A percentile compares a stretch with the other conserved stretches of the same genome.
Conservation (phyloP, 2,329 filamentous ascomycete species). For the Diaporthe sp. region DNA sequence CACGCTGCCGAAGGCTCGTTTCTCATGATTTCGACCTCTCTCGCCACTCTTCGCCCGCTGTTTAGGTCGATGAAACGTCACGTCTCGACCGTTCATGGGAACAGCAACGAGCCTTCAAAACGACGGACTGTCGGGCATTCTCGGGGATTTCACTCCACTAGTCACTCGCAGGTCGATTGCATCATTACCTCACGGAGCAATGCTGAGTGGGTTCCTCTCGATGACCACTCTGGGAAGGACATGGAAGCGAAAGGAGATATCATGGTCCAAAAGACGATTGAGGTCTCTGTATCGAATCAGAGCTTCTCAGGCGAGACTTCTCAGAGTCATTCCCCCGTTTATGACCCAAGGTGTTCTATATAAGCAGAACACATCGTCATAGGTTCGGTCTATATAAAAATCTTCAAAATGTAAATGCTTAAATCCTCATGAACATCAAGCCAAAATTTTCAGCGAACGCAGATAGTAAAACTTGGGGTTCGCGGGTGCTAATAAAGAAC, state of each 20-base stretch:
- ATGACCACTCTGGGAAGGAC: background rate
- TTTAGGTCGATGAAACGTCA: slow-evolving; percentile 35
- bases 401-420: background rate
- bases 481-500: background rate
- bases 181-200: slow-evolving; percentile 15
- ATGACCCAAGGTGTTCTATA: background rate
- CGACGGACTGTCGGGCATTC: slow-evolving; percentile 15
- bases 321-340: background rate
- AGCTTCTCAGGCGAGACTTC: background rate
- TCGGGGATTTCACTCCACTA: background rate
- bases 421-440: background rate
- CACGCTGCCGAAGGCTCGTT: slow-evolving; percentile 43
- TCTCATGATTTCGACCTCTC: slow-evolving; percentile 38
- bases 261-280: slow-evolving; percentile 20
- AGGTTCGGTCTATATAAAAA: background rate
- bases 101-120: slow-evolving; percentile 11
- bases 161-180: slow-evolving; percentile 25
- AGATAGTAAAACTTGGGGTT: background rate
- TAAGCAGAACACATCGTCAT: background rate
- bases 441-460: background rate
- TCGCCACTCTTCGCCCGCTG: slow-evolving; percentile 38
- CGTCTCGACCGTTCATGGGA: slow-evolving; percentile 8
- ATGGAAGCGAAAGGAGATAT: slow-evolving; percentile 1
- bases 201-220: slow-evolving; percentile 6
- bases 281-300: slow-evolving; percentile 1